Evolutionary conservation across 352 stramenopile genomes (phyloP), one percentile per base, ranked within the genome.

Genomic region (Phytopythium cucurbitacearum): DNA sequence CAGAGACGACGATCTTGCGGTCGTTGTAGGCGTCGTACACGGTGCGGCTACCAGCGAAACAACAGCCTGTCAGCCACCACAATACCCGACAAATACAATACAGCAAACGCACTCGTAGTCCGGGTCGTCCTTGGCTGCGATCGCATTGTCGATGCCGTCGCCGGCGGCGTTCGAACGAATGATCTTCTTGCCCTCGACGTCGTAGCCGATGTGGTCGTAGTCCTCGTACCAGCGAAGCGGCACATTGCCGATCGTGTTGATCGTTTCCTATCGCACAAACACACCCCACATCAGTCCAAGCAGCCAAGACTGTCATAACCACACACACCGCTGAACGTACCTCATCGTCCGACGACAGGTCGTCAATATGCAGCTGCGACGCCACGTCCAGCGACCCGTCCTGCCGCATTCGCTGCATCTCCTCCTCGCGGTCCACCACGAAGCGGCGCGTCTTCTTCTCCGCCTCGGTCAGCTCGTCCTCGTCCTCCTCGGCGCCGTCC

Each of bases 201-300:
- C 92, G 80, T 99, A 99, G 51, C 98, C 98, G 69, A 99, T 98
- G 78, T 99, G 97, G 69, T 99, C 96, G 67, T 98, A 99, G 52
- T 99, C 97, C 56, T 99, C 97, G 63, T 99, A 99, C 98, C 97
- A 99, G 52, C 99, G 97, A 7, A 99, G 76, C 16, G 98, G 97
- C 38, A 99, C 96, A 62, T 98, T 97, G 48, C 97, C 97, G 58
- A 99, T 99, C 28, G 96, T 98, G 79, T 99, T 99, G 45, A 82
- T 62, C 52, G 77, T 90, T 60, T 98, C 95, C 61, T 96, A 70
- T 12, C 28, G 37, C 10, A 38, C 9, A 36, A 7, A 46, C 3
- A 48, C 15, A 11, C 28, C 45, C 40, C 39, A 15, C n/a, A 28
- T 48, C 5, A 57, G 11, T 37, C 8, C 15, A 3, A 40, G 37